Evolutionary conservation across 139 green algal species (phyloP), one percentile per base, ranked within the genome.

Genomic region (Micractinium conductrix): DNA sequence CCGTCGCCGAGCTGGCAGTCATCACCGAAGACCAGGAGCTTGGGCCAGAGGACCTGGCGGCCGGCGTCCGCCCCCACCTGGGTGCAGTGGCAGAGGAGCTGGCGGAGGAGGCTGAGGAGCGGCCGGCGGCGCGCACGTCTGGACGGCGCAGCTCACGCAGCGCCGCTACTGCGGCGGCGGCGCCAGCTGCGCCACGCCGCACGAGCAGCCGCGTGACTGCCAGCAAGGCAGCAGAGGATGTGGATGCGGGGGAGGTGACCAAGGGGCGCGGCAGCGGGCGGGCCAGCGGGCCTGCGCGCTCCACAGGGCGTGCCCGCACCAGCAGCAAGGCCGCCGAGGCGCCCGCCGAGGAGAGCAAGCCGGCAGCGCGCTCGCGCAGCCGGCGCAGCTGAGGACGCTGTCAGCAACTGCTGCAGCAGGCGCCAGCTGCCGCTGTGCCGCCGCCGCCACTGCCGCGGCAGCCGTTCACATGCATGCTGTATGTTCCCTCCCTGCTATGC

Each of bases 11-110:
- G 24, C 48, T 79, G 35, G 48, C 50, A 1, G 53, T 79, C 22
- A 85, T 85, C 24, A 48, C 71, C 38, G 80, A 85, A 38, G 17
- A 85, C 38, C 78, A 44, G 26, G 60, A 83, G 78, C 60, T 83
- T 14, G 42, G 35, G 17, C 53, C 30, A 2, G 78, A 73, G 38
- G 60, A 83, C 37, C 60, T 83, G 9, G 78, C 63, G 14, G 75
- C 37, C 0, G 71, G 28, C 28, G 4, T 38, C n/a, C 45, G 8
- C 16, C 2, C 43, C 53, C 53, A 62, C 19, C 53, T 62, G 53
- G 53, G 53, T 62, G 53, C 53, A 8, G 22, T 55, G 24, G 19
- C 37, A 0, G 74, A 67, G 35, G 74, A 80, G 50, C 33, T 7
- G 35, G 74, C n/a, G 8, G 74, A 81, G 37, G 74, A 16, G 35